Evolutionary conservation across 1,139 yeast genomes (phyloP), one percentile per base, ranked within the genome.

Genomic region (Saccharomyces pastorianus): DNA sequence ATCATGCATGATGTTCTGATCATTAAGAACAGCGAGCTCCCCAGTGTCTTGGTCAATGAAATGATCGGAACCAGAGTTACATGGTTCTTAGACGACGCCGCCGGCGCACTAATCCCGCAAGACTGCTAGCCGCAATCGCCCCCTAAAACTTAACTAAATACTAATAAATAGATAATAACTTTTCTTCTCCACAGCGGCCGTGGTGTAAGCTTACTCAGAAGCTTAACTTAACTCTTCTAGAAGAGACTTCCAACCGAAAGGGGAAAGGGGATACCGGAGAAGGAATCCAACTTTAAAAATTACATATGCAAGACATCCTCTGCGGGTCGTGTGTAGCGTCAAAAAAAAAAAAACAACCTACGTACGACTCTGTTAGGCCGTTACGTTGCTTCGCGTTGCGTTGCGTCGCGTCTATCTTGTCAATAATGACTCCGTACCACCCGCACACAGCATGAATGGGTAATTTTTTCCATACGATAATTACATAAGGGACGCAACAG

Each of bases 1-100:
- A 77, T 86, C 48, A 75, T 91, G 70, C 80, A 80, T 64, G 78
- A 85, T 59, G 84, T 90, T 51, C 88, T 91, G 69, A 78, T 72
- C 50, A 52, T 68, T 29, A 76, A 77, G 55, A 80, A 84, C 60
- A 65, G 75, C 20, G 63, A 72, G 25, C 77, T 90, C 62, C 98
- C 98, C 25, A 79, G 89, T 53, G 85, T 84, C 57, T 73, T 84
- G 61, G 95, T 90, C 56, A 89, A 85, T 65, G 71, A 72, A 38
- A 69, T 77, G 48, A 72, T 74, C 51, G 64, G 64, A 46, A 62
- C 66, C 23, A 76, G 78, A 14, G 88, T 87, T 9, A 70, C 79
- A 47, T 91, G 97, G 96, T 87, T 88, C 71, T 93, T 88, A 52
- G 85, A 88, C 68, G 78, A 81, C 51, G 81, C 79, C 44, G 96